Evolutionary conservation across 345 rosid genomes (phyloP), one percentile per base, ranked within the genome.

Genomic region (Noccaea bulbosa): DNA sequence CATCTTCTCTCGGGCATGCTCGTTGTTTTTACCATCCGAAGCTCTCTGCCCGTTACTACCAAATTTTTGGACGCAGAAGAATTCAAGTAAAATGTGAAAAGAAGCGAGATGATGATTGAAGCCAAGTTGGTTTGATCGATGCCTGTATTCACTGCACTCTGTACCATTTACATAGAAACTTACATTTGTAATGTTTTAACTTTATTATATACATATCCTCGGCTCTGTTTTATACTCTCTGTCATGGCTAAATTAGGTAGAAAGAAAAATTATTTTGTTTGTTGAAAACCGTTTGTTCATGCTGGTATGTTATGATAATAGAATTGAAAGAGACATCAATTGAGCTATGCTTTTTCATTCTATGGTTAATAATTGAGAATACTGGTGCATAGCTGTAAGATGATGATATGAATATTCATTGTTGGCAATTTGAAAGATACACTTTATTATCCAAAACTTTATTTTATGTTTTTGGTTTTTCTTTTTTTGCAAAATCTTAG

Each of bases 1-100:
- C 63, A 68, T 68, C 69, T 11, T 74, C 41, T 46, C 30, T 46
- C 30, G 74, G 78, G 78, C 63, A 54, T 75, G 78, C 74, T 75
- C 70, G 78, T 69, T 75, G 78, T 54, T 75, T 68, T 75, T 62
- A 68, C 54, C 65, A 62, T 17, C 65, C 59, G 78, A 68, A 74
- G 78, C 78, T 74, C 68, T 67, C 50, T 68, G 73, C 73, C 73
- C 73, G 62, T 65, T 40, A 65, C 65, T 41, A 49, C 73, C 78
- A 61, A 46, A 24, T 67, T 71, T 74, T 68, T 67, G 78, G 73
- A 74, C 34, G 69, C 73, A 7, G 78, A 74, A 43, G 62, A 48
- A 55, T 37, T 55, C 48, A 43, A 62, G 69, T 71, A 37, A 62
- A 12, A 43, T 45, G 38, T 43, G 17, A 71, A 72, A 57, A 30